Percentiles rank a stretch among this genome's conserved stretches.
phyloP scores from a whole-genome alignment of 306 rosid genomes.

The Acacia acuminata region DNA sequence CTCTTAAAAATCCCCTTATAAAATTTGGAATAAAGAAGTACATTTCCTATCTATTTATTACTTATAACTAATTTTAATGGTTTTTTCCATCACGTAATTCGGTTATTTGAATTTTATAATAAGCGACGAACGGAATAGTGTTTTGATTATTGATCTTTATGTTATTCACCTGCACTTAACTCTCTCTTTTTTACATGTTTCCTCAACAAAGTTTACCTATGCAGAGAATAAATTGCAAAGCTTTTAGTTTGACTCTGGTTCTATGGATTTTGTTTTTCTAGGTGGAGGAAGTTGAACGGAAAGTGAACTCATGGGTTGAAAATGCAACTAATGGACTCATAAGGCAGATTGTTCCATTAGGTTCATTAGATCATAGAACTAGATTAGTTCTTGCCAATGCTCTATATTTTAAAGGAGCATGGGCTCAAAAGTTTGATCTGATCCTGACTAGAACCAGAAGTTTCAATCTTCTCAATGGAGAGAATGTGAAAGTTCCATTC shows the following conservation, averaged over 20 bases:
- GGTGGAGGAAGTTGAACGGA: background rate
- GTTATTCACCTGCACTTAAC: too few relatives aligned
- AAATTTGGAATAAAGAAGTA: too few relatives aligned
- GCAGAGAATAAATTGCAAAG: background rate
- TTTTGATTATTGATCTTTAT: too few relatives aligned
- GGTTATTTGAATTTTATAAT: too few relatives aligned
- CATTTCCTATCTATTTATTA: too few relatives aligned
- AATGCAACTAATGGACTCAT: constrained; percentile 23
- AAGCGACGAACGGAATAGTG: too few relatives aligned
- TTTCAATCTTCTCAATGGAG: background rate
- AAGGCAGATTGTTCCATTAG: background rate
- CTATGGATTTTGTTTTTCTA: background rate
- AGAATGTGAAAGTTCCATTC: background rate
- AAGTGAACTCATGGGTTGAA: constrained; percentile 35
- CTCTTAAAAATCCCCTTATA: too few relatives aligned
- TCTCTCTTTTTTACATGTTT: too few relatives aligned
- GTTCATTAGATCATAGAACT: background rate
- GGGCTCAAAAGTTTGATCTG: background rate
- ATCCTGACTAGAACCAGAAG: background rate
- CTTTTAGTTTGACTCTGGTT: background rate
- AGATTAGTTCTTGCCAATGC: background rate
- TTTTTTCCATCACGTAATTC: too few relatives aligned
- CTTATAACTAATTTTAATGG: too few relatives aligned
- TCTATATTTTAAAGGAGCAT: background rate
- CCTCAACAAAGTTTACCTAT: background rate